Evolutionary conservation across 441 rosid species (phyloP).

Genomic region (Flueggea neowawraea): DNA sequence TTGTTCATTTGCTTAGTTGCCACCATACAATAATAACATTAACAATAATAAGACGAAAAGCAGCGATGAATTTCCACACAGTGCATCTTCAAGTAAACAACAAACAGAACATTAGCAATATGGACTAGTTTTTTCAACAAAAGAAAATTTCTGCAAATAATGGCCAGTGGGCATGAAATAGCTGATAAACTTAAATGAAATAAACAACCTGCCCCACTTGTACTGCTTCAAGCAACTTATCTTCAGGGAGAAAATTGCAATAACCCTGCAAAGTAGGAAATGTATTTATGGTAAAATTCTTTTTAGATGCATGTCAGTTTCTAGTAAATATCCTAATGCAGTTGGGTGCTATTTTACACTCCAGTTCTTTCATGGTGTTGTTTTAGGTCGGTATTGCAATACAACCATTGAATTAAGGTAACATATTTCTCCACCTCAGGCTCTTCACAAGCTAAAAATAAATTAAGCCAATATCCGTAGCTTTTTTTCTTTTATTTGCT

Average conservation of each 20-base stretch:
- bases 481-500: neutral
- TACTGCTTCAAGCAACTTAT: slow-evolving; percentile 88
- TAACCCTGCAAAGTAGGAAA: slow-evolving; percentile 60
- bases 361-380: too few species aligned
- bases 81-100: neutral
- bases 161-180: slow-evolving; percentile 14
- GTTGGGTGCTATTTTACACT: too few species aligned
- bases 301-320: neutral
- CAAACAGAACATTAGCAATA: slow-evolving; percentile 1
- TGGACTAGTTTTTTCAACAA: neutral
- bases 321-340: neutral
- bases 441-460: too few species aligned
- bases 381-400: too few species aligned
- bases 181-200: slow-evolving; percentile 22
- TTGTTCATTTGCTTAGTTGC: too few species aligned
- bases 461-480: too few species aligned
- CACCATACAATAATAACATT: too few species aligned
- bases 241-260: slow-evolving; percentile 91
- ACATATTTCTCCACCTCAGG: too few species aligned
- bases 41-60: too few species aligned
- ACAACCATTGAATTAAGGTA: too few species aligned
- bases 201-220: slow-evolving; percentile 88
- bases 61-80: too few species aligned
- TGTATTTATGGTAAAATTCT: neutral
- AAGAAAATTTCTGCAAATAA: neutral